Percentiles rank a stretch among this genome's conserved stretches.
Conservation (phyloP, 2,329 filamentous ascomycete genomes). For the Fusarium concolor region DNA sequence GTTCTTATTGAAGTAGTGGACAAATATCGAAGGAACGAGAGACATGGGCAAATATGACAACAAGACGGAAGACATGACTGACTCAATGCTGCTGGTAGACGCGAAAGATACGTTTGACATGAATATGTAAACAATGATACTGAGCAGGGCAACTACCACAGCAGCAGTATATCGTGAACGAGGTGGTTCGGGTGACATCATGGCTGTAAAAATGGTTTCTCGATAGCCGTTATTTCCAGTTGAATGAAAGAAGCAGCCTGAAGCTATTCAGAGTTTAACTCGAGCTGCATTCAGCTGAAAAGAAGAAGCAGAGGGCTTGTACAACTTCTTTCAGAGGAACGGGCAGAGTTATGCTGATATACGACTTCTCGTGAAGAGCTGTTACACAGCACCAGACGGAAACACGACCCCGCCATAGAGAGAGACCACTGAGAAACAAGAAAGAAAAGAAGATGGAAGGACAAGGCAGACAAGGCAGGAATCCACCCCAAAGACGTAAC, state of each 20-base stretch:
- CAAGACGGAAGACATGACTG: conserved; percentile 18
- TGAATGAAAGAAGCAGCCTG: neutral
- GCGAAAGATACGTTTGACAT: neutral
- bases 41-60: neutral
- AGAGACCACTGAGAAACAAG: neutral
- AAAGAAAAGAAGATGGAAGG: conserved; percentile 5
- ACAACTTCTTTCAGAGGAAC: neutral
- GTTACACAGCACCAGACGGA: conserved; percentile 24
- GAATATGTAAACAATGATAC: conserved; percentile 24
- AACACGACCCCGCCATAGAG: conserved; percentile 31
- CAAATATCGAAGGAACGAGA: neutral
- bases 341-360: conserved; percentile 18
- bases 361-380: conserved; percentile 22
- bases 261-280: conserved; percentile 6
- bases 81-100: conserved; percentile 17
- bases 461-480: conserved; percentile 39
- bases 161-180: conserved; percentile 28
- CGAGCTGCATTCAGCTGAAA: neutral
- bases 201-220: conserved; percentile 13
- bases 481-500: conserved; percentile 8
- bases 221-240: conserved; percentile 4
- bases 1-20: neutral
- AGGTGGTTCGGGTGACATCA: conserved; percentile 22
- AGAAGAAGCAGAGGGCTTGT: neutral
- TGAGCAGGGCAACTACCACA: conserved; percentile 42